Percentiles rank a stretch among this genome's conserved stretches.
These are phyloP conservation scores for Scheffersomyces amazonensis DNA, from an alignment of 805 yeast species.

Conservation along the genomic window DNA sequence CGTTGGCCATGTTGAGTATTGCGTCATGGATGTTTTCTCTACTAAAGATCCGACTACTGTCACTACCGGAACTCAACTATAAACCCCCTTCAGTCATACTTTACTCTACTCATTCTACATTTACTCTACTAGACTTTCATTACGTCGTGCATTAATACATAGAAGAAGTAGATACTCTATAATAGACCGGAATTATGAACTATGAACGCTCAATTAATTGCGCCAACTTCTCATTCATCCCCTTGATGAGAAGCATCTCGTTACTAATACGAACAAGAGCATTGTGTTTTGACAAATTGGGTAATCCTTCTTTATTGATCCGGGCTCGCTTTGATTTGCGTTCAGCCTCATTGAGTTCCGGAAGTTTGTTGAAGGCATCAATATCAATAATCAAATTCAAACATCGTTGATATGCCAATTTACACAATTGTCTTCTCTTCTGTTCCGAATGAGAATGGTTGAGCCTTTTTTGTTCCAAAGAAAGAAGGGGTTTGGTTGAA, in stretches of 20 bases:
- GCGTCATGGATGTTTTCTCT: no score
- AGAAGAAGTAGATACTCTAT: no score
- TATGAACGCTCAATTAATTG: slow-evolving; percentile 20
- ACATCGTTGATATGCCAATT: slow-evolving; percentile 43
- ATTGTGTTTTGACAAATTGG: slow-evolving; percentile 42
- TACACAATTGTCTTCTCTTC: slow-evolving; percentile 42
- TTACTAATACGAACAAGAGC: slow-evolving; percentile 38
- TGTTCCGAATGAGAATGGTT: slow-evolving; percentile 44
- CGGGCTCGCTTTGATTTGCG: slow-evolving; percentile 36
- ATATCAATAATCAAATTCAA: slow-evolving; percentile 36
- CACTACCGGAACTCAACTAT: no score
- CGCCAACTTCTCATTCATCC: slow-evolving; percentile 31
- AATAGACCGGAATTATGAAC: no score
- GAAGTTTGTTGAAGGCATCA: slow-evolving; percentile 33
- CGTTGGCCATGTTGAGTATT: no score
- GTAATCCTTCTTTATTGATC: slow-evolving; percentile 42
- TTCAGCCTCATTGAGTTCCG: slow-evolving; percentile 19
- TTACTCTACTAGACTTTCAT: no score
- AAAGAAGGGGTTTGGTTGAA: slow-evolving; percentile 32
- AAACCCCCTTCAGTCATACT: no score
- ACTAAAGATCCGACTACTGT: no score
- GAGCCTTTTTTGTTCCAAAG: slow-evolving; percentile 38
- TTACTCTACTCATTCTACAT: no score
- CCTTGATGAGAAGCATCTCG: slow-evolving; percentile 33
- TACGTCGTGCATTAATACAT: no score